Conservation (phyloP, 139 green algal species). For the Parachlorella kessleri region DNA sequence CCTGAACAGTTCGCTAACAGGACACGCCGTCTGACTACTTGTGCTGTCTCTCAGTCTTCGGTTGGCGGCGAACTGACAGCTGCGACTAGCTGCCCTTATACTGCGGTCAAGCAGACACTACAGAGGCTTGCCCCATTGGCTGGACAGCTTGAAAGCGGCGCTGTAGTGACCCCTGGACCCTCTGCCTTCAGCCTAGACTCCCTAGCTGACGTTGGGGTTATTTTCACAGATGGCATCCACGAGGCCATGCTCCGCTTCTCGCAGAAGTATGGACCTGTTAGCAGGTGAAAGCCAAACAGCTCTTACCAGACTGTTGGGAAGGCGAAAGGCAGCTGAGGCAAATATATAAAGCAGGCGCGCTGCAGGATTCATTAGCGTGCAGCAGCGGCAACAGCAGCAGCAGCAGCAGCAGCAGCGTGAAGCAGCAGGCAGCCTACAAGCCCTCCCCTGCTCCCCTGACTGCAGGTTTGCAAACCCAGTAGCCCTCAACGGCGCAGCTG, state of each 20-base stretch:
- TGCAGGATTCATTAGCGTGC: no score
- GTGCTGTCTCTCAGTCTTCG: no score
- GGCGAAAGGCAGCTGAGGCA: no score
- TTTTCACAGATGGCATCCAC: conserved; percentile 55
- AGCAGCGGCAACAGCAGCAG: no score
- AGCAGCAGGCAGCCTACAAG: no score
- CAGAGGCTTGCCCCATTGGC: background rate
- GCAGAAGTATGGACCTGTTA: conserved; percentile 54
- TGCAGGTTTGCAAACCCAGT: conserved; percentile 63
- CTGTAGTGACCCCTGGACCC: conserved; percentile 25
- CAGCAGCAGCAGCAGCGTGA: no score
- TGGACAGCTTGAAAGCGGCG: background rate
- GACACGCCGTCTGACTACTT: no score
- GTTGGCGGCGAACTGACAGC: background rate
- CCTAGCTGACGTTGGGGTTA: conserved; percentile 43
- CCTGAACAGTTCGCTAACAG: no score
- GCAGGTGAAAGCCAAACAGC: no score
- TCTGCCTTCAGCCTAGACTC: conserved; percentile 21
- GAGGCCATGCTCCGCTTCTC: conserved; percentile 59
- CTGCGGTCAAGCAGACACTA: background rate
- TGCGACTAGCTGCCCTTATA: background rate
- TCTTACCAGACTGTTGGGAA: no score
- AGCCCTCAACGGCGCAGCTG: conserved; percentile 53
- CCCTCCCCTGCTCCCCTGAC: no score
- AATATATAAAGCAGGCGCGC: no score